phyloP scores from a whole-genome alignment of 106 monocot species.

The Dendrobium huoshanense region DNA sequence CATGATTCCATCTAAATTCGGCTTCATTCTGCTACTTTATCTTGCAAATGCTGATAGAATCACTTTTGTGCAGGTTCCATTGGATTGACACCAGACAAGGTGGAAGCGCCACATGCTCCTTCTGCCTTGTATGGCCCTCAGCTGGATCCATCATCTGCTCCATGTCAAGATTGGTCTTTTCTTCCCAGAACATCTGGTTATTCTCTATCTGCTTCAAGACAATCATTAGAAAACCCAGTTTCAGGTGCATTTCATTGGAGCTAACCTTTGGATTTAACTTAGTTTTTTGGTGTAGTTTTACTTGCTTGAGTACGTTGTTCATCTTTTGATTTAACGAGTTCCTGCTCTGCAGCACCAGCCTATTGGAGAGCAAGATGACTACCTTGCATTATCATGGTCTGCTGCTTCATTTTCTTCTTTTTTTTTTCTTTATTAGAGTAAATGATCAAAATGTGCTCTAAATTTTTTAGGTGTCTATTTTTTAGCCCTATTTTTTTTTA shows the following conservation, averaged over 20 bases:
- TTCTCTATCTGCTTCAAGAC: constrained; percentile 28
- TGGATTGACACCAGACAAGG: constrained; percentile 19
- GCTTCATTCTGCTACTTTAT: neutral
- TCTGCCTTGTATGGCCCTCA: constrained; percentile 33
- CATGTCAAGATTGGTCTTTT: constrained; percentile 48
- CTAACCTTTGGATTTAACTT: neutral
- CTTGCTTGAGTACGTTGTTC: neutral
- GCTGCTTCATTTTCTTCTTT: neutral
- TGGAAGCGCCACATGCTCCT: constrained; percentile 22
- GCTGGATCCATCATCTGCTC: constrained; percentile 32
- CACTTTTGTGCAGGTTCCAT: constrained; percentile 16
- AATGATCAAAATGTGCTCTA: neutral
- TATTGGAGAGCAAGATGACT: constrained; percentile 79
- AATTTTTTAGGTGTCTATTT: too few species aligned
- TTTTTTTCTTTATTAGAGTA: neutral
- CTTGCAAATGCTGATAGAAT: neutral
- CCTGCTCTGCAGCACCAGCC: constrained; percentile 33
- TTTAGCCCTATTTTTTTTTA: too few species aligned
- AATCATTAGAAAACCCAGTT: constrained; percentile 33
- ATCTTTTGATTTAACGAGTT: neutral
- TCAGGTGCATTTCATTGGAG: constrained; percentile 35
- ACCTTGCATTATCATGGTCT: neutral
- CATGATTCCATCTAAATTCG: neutral
- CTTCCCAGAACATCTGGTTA: constrained; percentile 53
- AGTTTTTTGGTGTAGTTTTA: neutral